Evolutionary conservation across 352 stramenopile genomes (phyloP), one percentile per base, ranked within the genome.

Genomic region (Phytophthora fragariae): DNA sequence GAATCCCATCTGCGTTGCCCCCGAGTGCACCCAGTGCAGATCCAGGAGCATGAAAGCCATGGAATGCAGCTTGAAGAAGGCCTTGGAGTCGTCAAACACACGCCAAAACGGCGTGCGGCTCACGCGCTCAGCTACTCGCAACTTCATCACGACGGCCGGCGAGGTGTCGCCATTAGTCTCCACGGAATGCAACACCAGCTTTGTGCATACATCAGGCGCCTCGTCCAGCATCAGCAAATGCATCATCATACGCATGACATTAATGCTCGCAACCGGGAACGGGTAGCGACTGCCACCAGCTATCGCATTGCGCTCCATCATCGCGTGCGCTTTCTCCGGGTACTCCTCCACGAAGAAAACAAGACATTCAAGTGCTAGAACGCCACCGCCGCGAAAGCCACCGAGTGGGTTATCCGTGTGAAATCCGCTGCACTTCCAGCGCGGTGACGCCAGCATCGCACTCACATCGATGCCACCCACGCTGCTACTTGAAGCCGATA

Each of bases 31-130:
- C 87, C 85, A 94, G 68, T 95, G 87, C 47, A 95, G 65, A 55
- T 95, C 87, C 41, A 95, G 75, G 60, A 94, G 74, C 89, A 93
- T 94, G 70, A 95, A 95, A 37, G 88, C 84, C 89, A 95, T 94
- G n/a, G 83, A 77, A 35, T 93, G 87, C 33, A 95, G 73, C 79
- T 94, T 91, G 50, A 80, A 83, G 31, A 96, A 91, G 37, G 87
- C 86, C 55, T 84, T 67, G 5, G 66, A 54, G 61, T 94, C 86
- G 62, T 94, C 86, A 66, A 96, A 91, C 17, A 96, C 82, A 50
- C 82, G 76, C 89, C 88, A 96, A 71, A 96, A 94, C 6, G 89
- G 89, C 35, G 89, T 87, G 39, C 89, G 85, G 46, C 84, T 93
- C 60, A 91, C 89, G n/a, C 87, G 81, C 61, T 96, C 89, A n/a